A percentile compares a stretch with the other conserved stretches of the same genome.
Conservation (phyloP, 2,329 filamentous ascomycete species). For the Aspergillus clavatus region DNA sequence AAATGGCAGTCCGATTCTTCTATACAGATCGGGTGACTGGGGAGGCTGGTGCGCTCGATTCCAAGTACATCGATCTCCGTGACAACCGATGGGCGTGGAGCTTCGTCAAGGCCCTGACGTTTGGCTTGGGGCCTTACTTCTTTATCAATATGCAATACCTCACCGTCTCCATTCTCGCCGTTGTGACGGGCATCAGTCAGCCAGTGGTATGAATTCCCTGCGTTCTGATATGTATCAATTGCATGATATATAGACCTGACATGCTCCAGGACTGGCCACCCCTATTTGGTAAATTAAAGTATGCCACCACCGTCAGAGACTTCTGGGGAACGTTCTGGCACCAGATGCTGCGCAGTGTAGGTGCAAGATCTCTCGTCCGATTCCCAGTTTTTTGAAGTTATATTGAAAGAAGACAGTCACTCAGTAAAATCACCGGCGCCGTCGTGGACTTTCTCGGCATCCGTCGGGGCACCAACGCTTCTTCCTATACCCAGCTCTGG, state of each 20-base stretch:
- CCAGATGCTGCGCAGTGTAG: neutral
- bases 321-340: neutral
- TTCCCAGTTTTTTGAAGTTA: neutral
- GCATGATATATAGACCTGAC: neutral
- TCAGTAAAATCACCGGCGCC: neutral
- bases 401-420: neutral
- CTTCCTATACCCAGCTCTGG: neutral
- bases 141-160: neutral
- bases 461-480: neutral
- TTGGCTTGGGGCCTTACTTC: neutral
- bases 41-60: neutral
- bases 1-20: neutral
- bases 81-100: neutral
- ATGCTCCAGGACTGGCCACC: neutral
- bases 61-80: neutral
- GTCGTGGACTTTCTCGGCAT: neutral
- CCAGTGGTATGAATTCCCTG: neutral
- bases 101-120: neutral
- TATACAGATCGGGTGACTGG: neutral
- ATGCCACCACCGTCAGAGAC: neutral
- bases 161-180: neutral
- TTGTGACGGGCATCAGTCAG: neutral
- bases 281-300: neutral
- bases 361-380: neutral
- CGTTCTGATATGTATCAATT: neutral